Base-by-base conservation (phyloP, 2,329 filamentous ascomycete genomes). In the Fusarium sp. region DNA sequence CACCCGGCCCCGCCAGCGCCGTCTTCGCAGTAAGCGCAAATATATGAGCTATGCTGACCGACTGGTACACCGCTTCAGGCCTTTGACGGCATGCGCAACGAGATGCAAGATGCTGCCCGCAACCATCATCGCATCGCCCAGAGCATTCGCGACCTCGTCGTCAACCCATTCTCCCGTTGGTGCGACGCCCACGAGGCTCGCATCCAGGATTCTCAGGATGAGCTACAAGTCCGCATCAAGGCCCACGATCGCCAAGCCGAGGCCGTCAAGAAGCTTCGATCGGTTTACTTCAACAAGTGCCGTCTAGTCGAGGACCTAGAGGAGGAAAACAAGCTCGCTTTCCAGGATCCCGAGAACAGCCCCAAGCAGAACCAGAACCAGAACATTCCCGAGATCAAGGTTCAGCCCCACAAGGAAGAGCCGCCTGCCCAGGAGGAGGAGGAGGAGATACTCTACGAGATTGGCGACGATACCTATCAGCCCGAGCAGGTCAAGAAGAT, bases 281-380 rank as follows among this genome's bases (percentile, higher is more conserved):
- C 94, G 83, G 94, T 94, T 78, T 99, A 99, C 85, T 98, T 98
- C 89, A 99, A 98, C 88, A 99, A 98, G 85, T 99, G 97, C 82
- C 93, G 97, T 59, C 87, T 98, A 72, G 93, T 98, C 8, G 97
- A 99, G 82, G 97, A 99, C 81, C 86, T 98, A 70, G 97, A 99
- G 82, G 97, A 99, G 84, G 97, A 99, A 87, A 98, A 98, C 83
- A 98, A 99, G 85, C 89, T 99, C 65, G 97, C 95, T 43, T 99
- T 99, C 84, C 95, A 98, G 83, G 95, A 95, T 75, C 95, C 95
- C 3, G 90, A 92, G 78, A 87, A 83, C 37, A 95, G 93, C 82
- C 92, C 93, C 4, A 87, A 91, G 82, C 82, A 87, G 48, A 79
- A 78, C 68, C 82, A 87, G 48, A 79, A 78, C 68, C 88, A 90